These are phyloP conservation scores for Aspergillus carlsbadensis DNA, from an alignment of 495 filamentous ascomycete species.

Conservation along the genomic window DNA sequence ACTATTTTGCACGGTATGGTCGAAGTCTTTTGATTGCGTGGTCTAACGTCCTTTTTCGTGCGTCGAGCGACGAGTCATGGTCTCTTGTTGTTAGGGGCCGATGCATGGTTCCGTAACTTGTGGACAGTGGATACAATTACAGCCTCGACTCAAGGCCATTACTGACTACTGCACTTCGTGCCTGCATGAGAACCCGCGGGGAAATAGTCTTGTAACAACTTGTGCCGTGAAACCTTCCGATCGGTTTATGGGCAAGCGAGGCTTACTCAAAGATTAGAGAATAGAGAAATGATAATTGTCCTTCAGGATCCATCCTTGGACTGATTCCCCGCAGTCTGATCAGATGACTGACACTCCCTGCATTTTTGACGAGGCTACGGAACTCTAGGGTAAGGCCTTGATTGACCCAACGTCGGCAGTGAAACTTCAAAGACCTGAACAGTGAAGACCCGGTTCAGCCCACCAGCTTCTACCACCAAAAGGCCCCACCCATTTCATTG, in stretches of 20 bases:
- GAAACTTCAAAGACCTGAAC: too few relatives aligned
- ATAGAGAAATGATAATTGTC: not conserved
- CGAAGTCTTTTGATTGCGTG: too few relatives aligned
- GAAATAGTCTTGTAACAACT: too few relatives aligned
- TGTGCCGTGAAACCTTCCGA: not conserved
- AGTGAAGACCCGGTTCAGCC: too few relatives aligned
- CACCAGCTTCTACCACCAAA: too few relatives aligned
- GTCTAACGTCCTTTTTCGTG: too few relatives aligned
- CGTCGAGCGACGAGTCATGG: not conserved
- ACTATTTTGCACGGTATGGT: too few relatives aligned
- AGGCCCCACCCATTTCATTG: too few relatives aligned
- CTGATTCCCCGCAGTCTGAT: not conserved
- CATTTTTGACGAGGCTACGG: too few relatives aligned
- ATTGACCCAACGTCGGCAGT: too few relatives aligned
- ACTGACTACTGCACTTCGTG: conserved; percentile 1
- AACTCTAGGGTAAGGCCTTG: too few relatives aligned
- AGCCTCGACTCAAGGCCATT: not conserved
- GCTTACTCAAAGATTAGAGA: not conserved
- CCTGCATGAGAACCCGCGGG: conserved; percentile 6
- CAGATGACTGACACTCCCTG: not conserved
- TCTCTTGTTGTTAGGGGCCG: not conserved
- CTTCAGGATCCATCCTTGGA: not conserved
- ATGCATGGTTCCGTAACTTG: not conserved
- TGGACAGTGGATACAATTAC: too few relatives aligned
- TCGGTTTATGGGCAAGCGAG: not conserved